phyloP scores from a whole-genome alignment of 768 basidiomycete genomes.

The Podaxis pistillaris region DNA sequence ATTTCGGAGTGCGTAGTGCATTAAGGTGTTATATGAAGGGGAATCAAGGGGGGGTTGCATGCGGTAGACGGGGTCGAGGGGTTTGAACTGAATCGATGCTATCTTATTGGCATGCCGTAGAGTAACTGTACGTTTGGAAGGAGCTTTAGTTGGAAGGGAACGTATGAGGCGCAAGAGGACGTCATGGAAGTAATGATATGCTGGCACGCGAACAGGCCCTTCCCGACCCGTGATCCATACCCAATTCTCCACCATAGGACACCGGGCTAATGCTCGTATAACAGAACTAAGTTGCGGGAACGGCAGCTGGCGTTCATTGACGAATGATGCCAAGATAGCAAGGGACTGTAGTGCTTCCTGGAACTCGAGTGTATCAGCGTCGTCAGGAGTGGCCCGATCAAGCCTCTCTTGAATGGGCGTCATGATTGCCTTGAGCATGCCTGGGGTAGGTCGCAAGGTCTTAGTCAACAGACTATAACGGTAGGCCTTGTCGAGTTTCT shows the following conservation, averaged over 20 bases:
- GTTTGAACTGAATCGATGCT: conserved; percentile 7
- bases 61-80: neutral
- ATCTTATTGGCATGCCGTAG: neutral
- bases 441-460: neutral
- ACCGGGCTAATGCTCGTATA: conserved; percentile 44
- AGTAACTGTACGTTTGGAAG: neutral
- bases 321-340: conserved; percentile 51
- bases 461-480: neutral
- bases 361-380: conserved; percentile 33
- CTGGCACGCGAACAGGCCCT: conserved; percentile 31
- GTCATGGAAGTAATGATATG: conserved; percentile 47
- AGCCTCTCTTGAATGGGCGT: conserved; percentile 1
- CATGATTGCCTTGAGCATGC: neutral
- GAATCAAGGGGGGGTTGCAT: conserved; percentile 21
- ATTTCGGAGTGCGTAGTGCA: conserved; percentile 66
- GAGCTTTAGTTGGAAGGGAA: conserved; percentile 25
- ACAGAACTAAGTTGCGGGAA: conserved; percentile 43
- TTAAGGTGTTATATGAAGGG: conserved; percentile 52
- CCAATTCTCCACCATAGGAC: conserved; percentile 36
- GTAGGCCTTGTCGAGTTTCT: conserved; percentile 19
- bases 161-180: conserved; percentile 42
- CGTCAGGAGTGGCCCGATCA: conserved; percentile 18
- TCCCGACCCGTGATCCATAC: conserved; percentile 36
- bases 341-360: conserved; percentile 54
- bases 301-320: conserved; percentile 50